Evolutionary conservation across 345 rosid species (phyloP), one percentile per base, ranked within the genome.

Genomic region (Litchi chinensis): DNA sequence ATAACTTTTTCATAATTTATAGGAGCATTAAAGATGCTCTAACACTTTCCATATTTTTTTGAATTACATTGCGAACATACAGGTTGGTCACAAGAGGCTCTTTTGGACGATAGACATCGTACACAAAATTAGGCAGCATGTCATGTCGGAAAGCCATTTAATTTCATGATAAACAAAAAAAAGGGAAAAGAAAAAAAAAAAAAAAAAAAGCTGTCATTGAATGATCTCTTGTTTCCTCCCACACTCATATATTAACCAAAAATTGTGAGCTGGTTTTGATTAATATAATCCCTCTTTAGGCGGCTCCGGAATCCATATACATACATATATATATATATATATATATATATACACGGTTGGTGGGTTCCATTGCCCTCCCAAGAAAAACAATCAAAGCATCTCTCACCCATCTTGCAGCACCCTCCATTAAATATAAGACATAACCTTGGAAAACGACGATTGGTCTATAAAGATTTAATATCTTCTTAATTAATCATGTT

Each of bases 121-220:
- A n/a, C 52, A 68, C 63, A 26, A 74, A 37, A n/a, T 48, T 66
- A 40, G 75, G 70, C 39, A 43, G 71, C 57, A 77, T 65, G 77
- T 71, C 76, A 37, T 43, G 68, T 81, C 74, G 59, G 50, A 24
- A 32, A 32, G 39, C 43, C 8, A 68, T 60, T 62, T 72, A 76
- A 72, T 67, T 65, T 72, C 6, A 46, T 21, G 56, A 56, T 71
- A 22, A 26, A 26, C 28, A 26, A 28, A 46, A 11, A 57, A 54
- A 24, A 18, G 70, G 32, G 15, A 28, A 44, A 21, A 43, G 67
- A 18, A 65, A 19, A 74, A 10, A 57, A 50, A 26, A 3, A 32
- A 32, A 46, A 46, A 46, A 8, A 46, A 11, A 46, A 46, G 5
- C 52, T 46, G 52, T 46, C 6, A 40, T 68, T 68, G 40, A 68